phyloP scores from a whole-genome alignment of 192 early-diverging fungal genomes.

The Podila epigama region DNA sequence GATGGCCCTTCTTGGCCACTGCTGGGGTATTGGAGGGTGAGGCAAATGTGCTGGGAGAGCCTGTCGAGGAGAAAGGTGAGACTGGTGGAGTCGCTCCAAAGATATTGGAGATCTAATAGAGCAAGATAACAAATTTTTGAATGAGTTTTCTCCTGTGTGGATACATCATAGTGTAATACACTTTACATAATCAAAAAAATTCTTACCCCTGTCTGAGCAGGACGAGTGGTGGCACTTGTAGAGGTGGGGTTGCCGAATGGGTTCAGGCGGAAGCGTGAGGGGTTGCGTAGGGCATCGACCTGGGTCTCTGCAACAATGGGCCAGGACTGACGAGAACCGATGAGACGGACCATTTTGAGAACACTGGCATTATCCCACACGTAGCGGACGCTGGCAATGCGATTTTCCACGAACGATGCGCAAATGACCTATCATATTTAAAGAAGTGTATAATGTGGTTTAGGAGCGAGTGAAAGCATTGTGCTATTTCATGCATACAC shows the following conservation, averaged over 20 bases:
- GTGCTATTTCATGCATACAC: neutral
- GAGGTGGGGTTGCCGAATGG: constrained; percentile 38
- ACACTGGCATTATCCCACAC: constrained; percentile 47
- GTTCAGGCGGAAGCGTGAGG: constrained; percentile 41
- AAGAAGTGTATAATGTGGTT: neutral
- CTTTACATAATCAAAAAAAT: neutral
- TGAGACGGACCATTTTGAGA: constrained; percentile 47
- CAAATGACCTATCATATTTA: constrained; percentile 20
- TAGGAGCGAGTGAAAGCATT: neutral
- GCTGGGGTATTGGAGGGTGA: too few relatives aligned
- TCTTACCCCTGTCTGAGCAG: constrained; percentile 19
- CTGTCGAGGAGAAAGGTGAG: constrained; percentile 11
- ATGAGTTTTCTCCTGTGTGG: too few relatives aligned
- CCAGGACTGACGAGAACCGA: constrained; percentile 46
- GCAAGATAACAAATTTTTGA: neutral
- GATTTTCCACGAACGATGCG: constrained; percentile 24
- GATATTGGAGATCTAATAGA: constrained; percentile 41
- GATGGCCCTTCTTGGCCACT: constrained; percentile 8
- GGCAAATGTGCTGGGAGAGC: neutral
- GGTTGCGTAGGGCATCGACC: constrained; percentile 38
- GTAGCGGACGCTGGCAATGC: constrained; percentile 42
- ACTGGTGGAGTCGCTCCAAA: constrained; percentile 21
- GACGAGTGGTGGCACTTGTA: constrained; percentile 12
- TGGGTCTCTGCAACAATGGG: constrained; percentile 50
- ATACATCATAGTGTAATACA: too few relatives aligned